Conservation (phyloP, 306 rosid genomes). For the Parietaria judaica region DNA sequence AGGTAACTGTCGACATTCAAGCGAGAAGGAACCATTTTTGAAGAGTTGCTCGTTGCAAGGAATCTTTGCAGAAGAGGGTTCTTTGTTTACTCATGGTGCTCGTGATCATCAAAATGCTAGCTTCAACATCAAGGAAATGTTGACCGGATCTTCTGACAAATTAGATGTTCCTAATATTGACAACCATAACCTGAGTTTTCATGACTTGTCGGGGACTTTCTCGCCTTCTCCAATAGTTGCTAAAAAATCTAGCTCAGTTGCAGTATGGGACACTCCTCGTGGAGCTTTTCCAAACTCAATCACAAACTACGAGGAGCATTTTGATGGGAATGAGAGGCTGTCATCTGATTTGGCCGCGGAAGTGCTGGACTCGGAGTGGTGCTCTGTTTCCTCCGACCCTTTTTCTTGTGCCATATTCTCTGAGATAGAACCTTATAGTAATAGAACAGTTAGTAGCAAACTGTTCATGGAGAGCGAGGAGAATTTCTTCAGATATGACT, state of each 20-base stretch:
- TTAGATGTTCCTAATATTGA: conserved; percentile 18
- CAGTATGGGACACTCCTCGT: conserved; percentile 30
- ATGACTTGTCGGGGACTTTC: conserved; percentile 19
- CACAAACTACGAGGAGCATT: conserved; percentile 13
- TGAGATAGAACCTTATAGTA: conserved; percentile 29
- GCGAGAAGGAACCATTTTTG: conserved; percentile 43
- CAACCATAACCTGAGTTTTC: conserved; percentile 13
- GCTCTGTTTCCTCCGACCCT: conserved; percentile 19
- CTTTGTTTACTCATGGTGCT: conserved; percentile 31
- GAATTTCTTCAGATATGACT: conserved; percentile 24
- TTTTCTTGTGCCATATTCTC: conserved; percentile 27
- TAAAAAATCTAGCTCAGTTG: conserved; percentile 22
- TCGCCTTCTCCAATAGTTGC: conserved; percentile 27
- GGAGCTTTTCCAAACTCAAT: conserved; percentile 20
- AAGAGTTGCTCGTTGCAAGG: conserved; percentile 45
- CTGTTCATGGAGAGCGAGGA: conserved; percentile 26
- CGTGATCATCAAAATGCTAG: conserved; percentile 28
- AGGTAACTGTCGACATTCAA: conserved; percentile 20
- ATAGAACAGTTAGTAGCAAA: conserved; percentile 20
- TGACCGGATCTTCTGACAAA: conserved; percentile 19
- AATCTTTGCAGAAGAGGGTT: conserved; percentile 33
- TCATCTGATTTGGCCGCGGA: conserved; percentile 25
- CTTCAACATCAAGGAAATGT: conserved; percentile 34
- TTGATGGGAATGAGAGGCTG: conserved; percentile 26
- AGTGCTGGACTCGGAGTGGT: conserved; percentile 26